These are phyloP conservation scores for Boletellus deceptivus DNA, from an alignment of 1,284 basidiomycete species.

Conservation along the genomic window DNA sequence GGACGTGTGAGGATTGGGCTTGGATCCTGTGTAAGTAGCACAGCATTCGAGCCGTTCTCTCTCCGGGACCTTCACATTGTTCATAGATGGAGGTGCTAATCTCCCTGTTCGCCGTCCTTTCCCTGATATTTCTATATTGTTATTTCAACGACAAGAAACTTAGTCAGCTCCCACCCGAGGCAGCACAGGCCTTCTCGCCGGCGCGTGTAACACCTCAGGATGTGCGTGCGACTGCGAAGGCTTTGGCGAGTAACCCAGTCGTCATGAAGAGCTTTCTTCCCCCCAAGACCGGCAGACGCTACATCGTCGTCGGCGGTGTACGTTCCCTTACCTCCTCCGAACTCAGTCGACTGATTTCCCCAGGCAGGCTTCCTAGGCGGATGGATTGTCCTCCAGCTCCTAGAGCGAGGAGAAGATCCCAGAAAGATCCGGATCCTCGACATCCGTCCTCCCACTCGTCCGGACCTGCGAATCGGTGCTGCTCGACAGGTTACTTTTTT, in stretches of 20 bases:
- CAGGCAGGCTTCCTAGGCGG: constrained; percentile 73
- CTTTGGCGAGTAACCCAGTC: constrained; percentile 36
- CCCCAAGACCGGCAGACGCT: constrained; percentile 52
- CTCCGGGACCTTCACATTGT: not conserved
- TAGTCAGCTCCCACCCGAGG: constrained; percentile 44
- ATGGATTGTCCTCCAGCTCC: constrained; percentile 67
- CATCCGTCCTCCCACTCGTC: constrained; percentile 52
- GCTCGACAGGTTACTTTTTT: constrained; percentile 54
- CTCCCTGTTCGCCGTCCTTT: too few relatives aligned
- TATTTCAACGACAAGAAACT: constrained; percentile 51
- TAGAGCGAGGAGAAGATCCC: constrained; percentile 68
- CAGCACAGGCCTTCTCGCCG: constrained; percentile 40
- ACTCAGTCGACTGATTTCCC: constrained; percentile 1
- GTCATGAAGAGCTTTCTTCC: constrained; percentile 37
- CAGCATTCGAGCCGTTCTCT: too few relatives aligned
- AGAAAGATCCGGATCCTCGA: constrained; percentile 63
- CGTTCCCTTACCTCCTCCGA: constrained; percentile 15
- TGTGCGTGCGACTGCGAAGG: constrained; percentile 37
- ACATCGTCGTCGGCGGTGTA: constrained; percentile 57
- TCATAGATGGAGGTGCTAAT: not conserved
- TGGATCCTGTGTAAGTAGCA: too few relatives aligned
- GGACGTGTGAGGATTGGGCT: too few relatives aligned
- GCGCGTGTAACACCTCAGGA: constrained; percentile 42
- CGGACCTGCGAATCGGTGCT: constrained; percentile 49
- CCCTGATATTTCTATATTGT: constrained; percentile 39